These are phyloP conservation scores for Entophlyctis helioformis DNA, from an alignment of 192 early-diverging fungal species.

Conservation along the genomic window DNA sequence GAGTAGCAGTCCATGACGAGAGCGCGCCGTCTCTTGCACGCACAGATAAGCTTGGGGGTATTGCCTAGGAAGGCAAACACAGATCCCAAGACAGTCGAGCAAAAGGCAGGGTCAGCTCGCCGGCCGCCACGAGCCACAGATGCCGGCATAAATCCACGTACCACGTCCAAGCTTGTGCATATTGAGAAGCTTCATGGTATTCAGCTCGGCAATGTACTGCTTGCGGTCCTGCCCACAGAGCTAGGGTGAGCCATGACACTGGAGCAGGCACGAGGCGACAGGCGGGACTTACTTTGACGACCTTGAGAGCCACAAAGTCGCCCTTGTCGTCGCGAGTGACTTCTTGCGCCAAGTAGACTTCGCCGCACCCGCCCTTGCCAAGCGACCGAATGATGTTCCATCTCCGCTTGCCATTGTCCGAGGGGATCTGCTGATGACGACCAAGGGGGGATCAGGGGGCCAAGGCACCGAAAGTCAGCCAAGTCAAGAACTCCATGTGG, in stretches of 20 bases:
- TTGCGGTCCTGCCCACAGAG: constrained; percentile 9
- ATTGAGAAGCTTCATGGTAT: constrained; percentile 12
- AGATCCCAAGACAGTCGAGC: no score
- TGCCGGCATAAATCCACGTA: background rate
- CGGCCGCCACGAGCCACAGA: no score
- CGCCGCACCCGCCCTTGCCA: constrained; percentile 18
- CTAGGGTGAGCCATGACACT: no score
- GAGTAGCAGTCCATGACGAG: constrained; percentile 14
- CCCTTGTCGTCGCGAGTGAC: background rate
- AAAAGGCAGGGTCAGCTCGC: no score
- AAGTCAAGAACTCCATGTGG: no score
- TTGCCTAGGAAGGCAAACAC: no score
- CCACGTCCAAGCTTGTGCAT: constrained; percentile 2
- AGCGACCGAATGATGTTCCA: constrained; percentile 7
- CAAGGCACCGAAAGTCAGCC: no score
- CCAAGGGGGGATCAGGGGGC: no score
- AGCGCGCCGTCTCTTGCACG: background rate
- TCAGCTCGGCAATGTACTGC: constrained; percentile 9
- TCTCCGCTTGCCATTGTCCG: constrained; percentile 6
- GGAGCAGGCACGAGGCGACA: no score
- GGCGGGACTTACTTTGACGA: constrained; percentile 2
- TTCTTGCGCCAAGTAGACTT: constrained; percentile 8
- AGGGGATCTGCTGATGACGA: constrained; percentile 7
- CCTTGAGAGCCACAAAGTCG: constrained; percentile 10
- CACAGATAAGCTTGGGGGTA: constrained; percentile 5